Evolutionary conservation across 371 early-diverging fungal genomes (phyloP).

Genomic region (Actinomortierella ambigua): DNA sequence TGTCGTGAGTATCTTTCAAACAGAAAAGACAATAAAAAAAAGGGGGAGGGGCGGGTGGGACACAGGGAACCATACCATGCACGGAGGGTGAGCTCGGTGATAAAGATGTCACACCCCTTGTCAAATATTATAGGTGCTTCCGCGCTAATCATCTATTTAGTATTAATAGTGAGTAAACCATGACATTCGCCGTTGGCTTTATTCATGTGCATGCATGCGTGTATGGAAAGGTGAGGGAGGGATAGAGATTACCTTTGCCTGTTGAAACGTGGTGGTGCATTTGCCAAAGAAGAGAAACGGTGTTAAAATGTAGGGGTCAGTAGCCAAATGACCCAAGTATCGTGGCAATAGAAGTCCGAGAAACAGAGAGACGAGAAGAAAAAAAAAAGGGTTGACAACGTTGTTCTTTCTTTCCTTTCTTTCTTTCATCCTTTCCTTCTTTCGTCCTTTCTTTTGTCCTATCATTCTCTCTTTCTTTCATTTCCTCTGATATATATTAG

Average conservation of each 20-base stretch:
- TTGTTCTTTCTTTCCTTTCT: constrained; percentile 17
- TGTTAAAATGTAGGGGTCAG: too few species aligned
- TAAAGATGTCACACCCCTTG: constrained; percentile 97
- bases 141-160: constrained; percentile 24
- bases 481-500: too few species aligned
- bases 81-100: constrained; percentile 93
- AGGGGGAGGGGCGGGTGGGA: constrained; percentile 1
- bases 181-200: too few species aligned
- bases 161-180: too few species aligned
- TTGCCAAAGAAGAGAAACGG: too few species aligned
- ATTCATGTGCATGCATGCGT: too few species aligned
- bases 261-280: too few species aligned
- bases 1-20: too few species aligned
- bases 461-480: not conserved
- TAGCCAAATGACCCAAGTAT: too few species aligned
- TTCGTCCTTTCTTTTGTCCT: not conserved
- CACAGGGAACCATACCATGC: constrained; percentile 69
- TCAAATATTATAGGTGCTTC: constrained; percentile 96
- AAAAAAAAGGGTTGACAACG: not conserved
- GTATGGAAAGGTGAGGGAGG: too few species aligned
- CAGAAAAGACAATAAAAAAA: not conserved
- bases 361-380: constrained; percentile 5
- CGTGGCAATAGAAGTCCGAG: constrained; percentile 28
- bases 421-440: constrained; percentile 21
- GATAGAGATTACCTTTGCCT: too few species aligned